These are phyloP conservation scores for Aspergillus clavatus DNA, from an alignment of 2,329 filamentous ascomycete species.

Conservation along the genomic window DNA sequence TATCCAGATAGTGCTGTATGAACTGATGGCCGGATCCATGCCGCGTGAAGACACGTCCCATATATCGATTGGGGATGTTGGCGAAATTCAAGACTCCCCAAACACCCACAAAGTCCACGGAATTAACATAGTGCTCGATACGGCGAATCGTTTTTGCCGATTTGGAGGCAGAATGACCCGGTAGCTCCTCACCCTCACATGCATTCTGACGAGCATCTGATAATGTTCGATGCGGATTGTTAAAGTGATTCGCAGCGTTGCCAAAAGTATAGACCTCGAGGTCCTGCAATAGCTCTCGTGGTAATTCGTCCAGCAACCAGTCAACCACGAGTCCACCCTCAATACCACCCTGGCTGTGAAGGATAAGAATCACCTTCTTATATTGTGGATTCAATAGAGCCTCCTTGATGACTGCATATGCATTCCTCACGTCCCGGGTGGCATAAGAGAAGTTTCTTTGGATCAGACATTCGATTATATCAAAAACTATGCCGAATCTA, in stretches of 20 bases:
- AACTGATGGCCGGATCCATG: slow-evolving; percentile 40
- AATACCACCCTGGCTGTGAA: slow-evolving; percentile 74
- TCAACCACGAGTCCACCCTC: slow-evolving; percentile 69
- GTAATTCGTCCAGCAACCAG: slow-evolving; percentile 69
- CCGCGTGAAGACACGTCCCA: slow-evolving; percentile 46
- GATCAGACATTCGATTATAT: slow-evolving; percentile 70
- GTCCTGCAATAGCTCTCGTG: slow-evolving; percentile 60
- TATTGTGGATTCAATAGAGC: slow-evolving; percentile 58
- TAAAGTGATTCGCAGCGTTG: slow-evolving; percentile 75
- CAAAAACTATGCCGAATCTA: slow-evolving; percentile 63
- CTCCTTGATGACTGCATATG: slow-evolving; percentile 60
- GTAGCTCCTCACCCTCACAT: not conserved
- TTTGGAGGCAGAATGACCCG: not conserved
- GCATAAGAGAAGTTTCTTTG: slow-evolving; percentile 71
- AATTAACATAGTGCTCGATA: slow-evolving; percentile 77
- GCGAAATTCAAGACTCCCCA: slow-evolving; percentile 70
- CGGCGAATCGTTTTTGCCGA: slow-evolving; percentile 52
- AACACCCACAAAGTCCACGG: slow-evolving; percentile 66
- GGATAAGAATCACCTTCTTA: slow-evolving; percentile 66
- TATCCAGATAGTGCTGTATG: slow-evolving; percentile 43
- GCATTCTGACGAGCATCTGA: not conserved
- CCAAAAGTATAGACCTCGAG: slow-evolving; percentile 74
- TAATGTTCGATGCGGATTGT: slow-evolving; percentile 58
- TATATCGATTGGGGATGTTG: slow-evolving; percentile 44
- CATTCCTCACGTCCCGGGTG: slow-evolving; percentile 58